phyloP scores from a whole-genome alignment of 2,329 filamentous ascomycete species.

The Penicillium brevicompactum region DNA sequence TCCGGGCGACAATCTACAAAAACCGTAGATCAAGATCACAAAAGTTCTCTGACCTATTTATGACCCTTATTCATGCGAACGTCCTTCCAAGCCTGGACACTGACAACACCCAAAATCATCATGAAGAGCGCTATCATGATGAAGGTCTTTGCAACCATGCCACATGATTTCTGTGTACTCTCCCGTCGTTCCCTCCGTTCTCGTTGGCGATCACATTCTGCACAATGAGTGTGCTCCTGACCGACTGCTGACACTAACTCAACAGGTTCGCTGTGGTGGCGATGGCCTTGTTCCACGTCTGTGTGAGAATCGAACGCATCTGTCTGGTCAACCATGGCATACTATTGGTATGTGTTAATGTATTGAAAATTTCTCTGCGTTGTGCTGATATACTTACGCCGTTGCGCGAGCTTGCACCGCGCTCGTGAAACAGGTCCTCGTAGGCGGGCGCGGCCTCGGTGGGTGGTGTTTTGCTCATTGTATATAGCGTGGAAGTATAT shows the following conservation, averaged over 20 bases:
- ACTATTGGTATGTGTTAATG: background rate
- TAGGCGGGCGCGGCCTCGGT: conserved; percentile 15
- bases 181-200: conserved; percentile 12
- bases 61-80: conserved; percentile 1
- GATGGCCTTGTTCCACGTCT: conserved; percentile 7
- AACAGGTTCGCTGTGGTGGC: background rate
- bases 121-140: conserved; percentile 12
- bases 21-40: too few species aligned
- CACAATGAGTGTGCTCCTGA: conserved; percentile 15
- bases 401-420: conserved; percentile 4
- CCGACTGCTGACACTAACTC: background rate
- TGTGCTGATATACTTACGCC: conserved; percentile 4
- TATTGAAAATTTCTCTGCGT: background rate
- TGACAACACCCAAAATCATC: conserved; percentile 16
- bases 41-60: background rate
- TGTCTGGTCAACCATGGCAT: conserved; percentile 5
- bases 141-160: conserved; percentile 16
- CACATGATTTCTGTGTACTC: conserved; percentile 1
- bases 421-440: conserved; percentile 15
- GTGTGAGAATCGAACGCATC: background rate
- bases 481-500: background rate
- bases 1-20: too few species aligned
- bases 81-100: conserved; percentile 2
- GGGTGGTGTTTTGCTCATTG: conserved; percentile 2
- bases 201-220: conserved; percentile 16